Base-by-base conservation (phyloP, 2,329 filamentous ascomycete genomes). In the Onygena corvina region DNA sequence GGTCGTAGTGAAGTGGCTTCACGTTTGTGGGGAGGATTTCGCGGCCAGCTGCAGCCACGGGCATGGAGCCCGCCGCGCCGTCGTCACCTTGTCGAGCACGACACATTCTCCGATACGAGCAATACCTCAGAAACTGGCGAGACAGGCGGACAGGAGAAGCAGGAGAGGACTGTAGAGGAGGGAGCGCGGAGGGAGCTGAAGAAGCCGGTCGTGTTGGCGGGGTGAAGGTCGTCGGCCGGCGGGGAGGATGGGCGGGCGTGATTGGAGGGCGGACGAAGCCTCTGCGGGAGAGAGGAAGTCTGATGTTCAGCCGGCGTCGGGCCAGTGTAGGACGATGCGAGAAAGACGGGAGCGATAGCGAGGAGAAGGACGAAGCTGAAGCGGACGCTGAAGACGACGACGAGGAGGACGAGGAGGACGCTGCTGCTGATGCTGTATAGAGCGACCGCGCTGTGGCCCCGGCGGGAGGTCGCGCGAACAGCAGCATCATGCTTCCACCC, bases 11-110 rank as follows among this genome's bases (percentile, higher is more conserved):
- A 33, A 76, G 70, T n/a, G 90, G 89, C 66, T 90, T 84, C 61
- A 95, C 87, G 63, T 95, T 94, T 68, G 82, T 81, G 47, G 90
- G 92, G 59, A 96, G 76, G 56, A 96, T 83, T 72, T 94, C 84
- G 60, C 90, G 82, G 56, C 78, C 80, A 58, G 77, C 75, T 47
- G 75, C 68, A 30, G 29, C 25, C 58, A 83, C 73, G 63, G 81
- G 71, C 59, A 74, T 77, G 54, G 71, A 73, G 49, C 74, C 72
- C 54, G 68, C 71, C 54, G 67, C 68, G 55, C 76, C 78, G 58
- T 48, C 48, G 16, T 52, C 55, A 20, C 51, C 55, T 46, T 48
- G 49, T 54, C 77, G 71, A 64, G 76, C 78, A 68, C 83, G 86
- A 81, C 89, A 90, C 67, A 71, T 75, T 71, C 83, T 76, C 69